These are phyloP conservation scores for Cercophora scortea DNA, from an alignment of 495 filamentous ascomycete genomes.

Conservation along the genomic window DNA sequence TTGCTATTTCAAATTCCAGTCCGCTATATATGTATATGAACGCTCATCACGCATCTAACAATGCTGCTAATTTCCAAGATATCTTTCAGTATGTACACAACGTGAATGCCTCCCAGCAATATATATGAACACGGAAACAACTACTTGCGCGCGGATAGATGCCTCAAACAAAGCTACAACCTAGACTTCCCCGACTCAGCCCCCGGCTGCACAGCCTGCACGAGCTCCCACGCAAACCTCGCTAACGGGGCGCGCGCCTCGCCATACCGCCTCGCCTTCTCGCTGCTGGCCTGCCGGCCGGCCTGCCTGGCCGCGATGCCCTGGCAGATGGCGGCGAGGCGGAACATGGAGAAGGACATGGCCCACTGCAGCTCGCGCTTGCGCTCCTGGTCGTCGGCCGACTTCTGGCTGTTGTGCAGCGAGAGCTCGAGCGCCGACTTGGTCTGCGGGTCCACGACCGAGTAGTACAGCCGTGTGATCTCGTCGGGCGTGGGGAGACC, in stretches of 20 bases:
- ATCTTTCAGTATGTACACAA: no score
- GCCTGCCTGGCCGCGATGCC: constrained; percentile 86
- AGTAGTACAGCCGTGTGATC: constrained; percentile 68
- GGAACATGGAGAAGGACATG: constrained; percentile 50
- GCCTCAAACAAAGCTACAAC: constrained; percentile 5
- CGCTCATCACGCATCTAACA: no score
- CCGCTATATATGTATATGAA: no score
- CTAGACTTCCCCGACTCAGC: constrained; percentile 4
- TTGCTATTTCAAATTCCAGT: no score
- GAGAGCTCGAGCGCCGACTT: constrained; percentile 19
- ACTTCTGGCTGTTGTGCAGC: constrained; percentile 1
- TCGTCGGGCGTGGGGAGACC: constrained; percentile 70
- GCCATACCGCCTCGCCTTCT: constrained; percentile 65
- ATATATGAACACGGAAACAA: no score
- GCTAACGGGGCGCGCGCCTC: constrained; percentile 58
- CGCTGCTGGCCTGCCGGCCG: constrained; percentile 81
- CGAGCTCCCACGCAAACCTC: constrained; percentile 64
- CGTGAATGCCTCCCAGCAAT: no score
- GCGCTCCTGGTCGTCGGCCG: constrained; percentile 33
- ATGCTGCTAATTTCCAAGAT: no score
- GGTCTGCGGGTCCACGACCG: constrained; percentile 56
- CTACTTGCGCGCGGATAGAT: no score
- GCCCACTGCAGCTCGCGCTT: constrained; percentile 59
- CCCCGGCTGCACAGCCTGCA: constrained; percentile 7
- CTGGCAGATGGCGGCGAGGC: constrained; percentile 78